Percentiles rank a stretch among this genome's conserved stretches.
phyloP scores from a whole-genome alignment of 371 early-diverging fungal species.

The Mucor saturninus region DNA sequence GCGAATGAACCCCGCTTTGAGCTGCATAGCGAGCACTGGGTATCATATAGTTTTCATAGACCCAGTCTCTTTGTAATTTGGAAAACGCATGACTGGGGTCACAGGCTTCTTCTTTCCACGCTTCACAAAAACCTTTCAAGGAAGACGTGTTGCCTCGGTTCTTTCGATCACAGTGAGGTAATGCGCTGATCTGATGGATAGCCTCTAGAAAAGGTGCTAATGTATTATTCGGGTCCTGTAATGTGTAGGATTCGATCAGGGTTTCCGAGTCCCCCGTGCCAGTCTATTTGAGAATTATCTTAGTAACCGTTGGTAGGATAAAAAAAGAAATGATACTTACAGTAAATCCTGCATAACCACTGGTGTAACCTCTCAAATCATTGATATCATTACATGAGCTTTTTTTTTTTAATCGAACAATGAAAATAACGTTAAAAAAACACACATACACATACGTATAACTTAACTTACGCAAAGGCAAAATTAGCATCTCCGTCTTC shows the following conservation, averaged over 20 bases:
- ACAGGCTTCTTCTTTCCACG: conserved; percentile 43
- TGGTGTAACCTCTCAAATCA: conserved; percentile 47
- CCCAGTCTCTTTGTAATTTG: conserved; percentile 35
- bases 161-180: conserved; percentile 35
- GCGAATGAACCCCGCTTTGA: conserved; percentile 26
- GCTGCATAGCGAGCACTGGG: conserved; percentile 48
- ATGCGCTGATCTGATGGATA: conserved; percentile 29
- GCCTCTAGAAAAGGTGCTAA: conserved; percentile 29
- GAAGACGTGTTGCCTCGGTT: conserved; percentile 27
- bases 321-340: conserved; percentile 13
- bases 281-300: conserved; percentile 29
- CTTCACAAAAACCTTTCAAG: conserved; percentile 28
- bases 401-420: neutral
- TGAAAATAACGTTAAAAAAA: neutral
- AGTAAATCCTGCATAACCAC: conserved; percentile 62
- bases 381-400: conserved; percentile 39
- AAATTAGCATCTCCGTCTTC: conserved; percentile 39
- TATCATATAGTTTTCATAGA: conserved; percentile 34
- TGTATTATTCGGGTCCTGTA: conserved; percentile 29
- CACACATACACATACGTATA: too few relatives aligned
- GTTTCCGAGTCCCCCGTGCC: conserved; percentile 58
- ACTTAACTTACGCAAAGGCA: conserved; percentile 38
- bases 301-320: neutral
- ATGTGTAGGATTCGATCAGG: conserved; percentile 41
- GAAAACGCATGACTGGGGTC: conserved; percentile 27